Base-by-base conservation (phyloP, 768 basidiomycete species). In the Russula emetica region DNA sequence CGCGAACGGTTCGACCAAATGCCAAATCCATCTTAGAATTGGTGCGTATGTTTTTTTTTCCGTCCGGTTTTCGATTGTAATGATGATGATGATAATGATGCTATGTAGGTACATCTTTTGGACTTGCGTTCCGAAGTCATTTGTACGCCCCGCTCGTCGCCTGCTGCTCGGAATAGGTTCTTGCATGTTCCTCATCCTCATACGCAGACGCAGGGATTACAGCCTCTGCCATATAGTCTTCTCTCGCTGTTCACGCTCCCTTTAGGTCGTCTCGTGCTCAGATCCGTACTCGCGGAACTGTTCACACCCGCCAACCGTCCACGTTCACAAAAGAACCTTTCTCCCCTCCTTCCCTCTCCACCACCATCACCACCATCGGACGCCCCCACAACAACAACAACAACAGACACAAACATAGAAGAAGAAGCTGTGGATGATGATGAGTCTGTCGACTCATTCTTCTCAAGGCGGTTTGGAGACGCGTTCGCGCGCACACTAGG, bases 1-100 rank as follows among this genome's bases (percentile, higher is more conserved):
- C 96, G 28, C 78, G 95, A 45, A 95, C 92, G 18, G 77, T 99
- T 34, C 76, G 94, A 42, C 92, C 95, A 0, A 85, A 85, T 56
- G 83, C 89, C 7, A 82, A 81, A 61, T 76, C 86, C 4, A 80
- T 94, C 36, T 76, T 98, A 14, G 89, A 94, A 70, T 72, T 98
- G 76, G 96, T 94, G 71, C 73, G 87, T 20, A 2, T n/a, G 14
- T 4, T 14, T 5, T 36, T 9, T 34, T 11, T 14, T 13, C 6
- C n/a, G 20, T 26, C 36, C 36, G 36, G 14, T 38, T 10, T 34
- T 5, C 14, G 16, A 40, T 40, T 40, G 38, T 1, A 14, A 13
- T 36, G 3, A 36, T 34, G 34, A 4, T 34, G 34, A 8, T 26
- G 34, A 38, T 26, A 3, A 18, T 6, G 13, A 20, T 13, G 14